Base-by-base conservation (phyloP, 345 rosid species). In the Salix dunnii region DNA sequence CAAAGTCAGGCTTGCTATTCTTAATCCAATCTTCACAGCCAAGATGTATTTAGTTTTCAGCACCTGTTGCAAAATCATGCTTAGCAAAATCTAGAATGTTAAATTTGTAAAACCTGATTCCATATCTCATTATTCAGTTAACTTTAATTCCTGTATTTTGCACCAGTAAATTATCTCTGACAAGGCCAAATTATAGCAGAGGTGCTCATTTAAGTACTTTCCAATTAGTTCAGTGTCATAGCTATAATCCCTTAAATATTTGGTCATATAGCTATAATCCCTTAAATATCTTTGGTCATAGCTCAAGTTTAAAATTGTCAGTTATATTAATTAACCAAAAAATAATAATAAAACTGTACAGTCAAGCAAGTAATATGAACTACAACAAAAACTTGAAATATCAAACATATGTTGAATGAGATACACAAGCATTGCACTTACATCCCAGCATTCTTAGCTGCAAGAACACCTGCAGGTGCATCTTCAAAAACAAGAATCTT, bases 371-470 rank as follows among this genome's bases (percentile, higher is more conserved):
- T 53, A 53, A 53, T 53, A 53, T 53, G 60, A 53, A 21, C 25
- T 7, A 20, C n/a, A n/a, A 53, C 60, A 21, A 53, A 53, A 53
- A 21, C 60, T 20, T 10, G 46, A 21, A 63, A 40, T 14, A 67
- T 11, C 2, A 10, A 63, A 36, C 42, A 79, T 68, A 67, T 70
- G 46, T 55, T 21, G 77, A 42, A 71, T 49, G 60, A 68, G 14
- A n/a, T 23, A 7, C n/a, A 23, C 73, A 28, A 63, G 28, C 21
- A 53, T 76, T 46, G 67, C 69, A 88, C 99, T 89, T 85, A 95
- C 99, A 95, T 93, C 83, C 91, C 94, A 27, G 97, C 92, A 85
- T 90, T 93, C 84, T 91, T 93, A 25, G 94, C 99, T 3, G 99
- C 98, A 40, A 78, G 85, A 78, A 90, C 99, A 67, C 99, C 99